phyloP scores from a whole-genome alignment of 2,329 filamentous ascomycete species.

The Xylariaceae sp. region DNA sequence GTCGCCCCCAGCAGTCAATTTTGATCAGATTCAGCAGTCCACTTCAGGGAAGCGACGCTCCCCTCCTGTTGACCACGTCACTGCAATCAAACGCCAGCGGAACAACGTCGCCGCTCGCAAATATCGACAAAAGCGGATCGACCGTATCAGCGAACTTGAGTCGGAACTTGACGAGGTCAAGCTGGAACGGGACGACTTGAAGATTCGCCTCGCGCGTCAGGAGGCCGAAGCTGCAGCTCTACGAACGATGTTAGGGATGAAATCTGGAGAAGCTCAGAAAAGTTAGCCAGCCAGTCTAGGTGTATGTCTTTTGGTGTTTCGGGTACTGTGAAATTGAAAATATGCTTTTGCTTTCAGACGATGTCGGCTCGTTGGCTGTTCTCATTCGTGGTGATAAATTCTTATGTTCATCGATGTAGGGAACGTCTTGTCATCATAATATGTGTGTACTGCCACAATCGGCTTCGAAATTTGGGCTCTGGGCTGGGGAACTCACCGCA shows the following conservation, averaged over 20 bases:
- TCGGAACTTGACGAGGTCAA: constrained; percentile 63
- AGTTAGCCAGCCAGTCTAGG: constrained; percentile 22
- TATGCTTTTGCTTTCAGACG: constrained; percentile 37
- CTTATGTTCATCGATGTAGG: constrained; percentile 38
- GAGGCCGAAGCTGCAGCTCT: constrained; percentile 71
- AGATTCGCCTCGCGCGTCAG: constrained; percentile 65
- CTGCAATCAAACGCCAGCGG: constrained; percentile 64
- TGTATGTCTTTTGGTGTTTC: constrained; percentile 25
- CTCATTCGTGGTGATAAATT: constrained; percentile 31
- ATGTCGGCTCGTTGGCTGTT: constrained; percentile 42
- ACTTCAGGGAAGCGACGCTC: constrained; percentile 39
- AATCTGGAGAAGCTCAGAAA: constrained; percentile 35
- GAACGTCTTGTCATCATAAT: constrained; percentile 41
- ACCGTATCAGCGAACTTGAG: constrained; percentile 69
- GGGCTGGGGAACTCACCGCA: constrained; percentile 10
- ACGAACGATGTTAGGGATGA: constrained; percentile 55
- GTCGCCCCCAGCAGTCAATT: constrained; percentile 24
- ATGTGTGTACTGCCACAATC: background rate
- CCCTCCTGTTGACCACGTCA: constrained; percentile 40
- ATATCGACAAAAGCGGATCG: constrained; percentile 73
- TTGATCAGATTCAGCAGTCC: constrained; percentile 34
- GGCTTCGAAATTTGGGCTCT: background rate
- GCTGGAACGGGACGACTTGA: constrained; percentile 68
- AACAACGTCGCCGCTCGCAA: constrained; percentile 76
- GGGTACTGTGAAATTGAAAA: constrained; percentile 28